These are phyloP conservation scores for Corniculantispora saksenae DNA, from an alignment of 2,329 filamentous ascomycete genomes.

Conservation along the genomic window DNA sequence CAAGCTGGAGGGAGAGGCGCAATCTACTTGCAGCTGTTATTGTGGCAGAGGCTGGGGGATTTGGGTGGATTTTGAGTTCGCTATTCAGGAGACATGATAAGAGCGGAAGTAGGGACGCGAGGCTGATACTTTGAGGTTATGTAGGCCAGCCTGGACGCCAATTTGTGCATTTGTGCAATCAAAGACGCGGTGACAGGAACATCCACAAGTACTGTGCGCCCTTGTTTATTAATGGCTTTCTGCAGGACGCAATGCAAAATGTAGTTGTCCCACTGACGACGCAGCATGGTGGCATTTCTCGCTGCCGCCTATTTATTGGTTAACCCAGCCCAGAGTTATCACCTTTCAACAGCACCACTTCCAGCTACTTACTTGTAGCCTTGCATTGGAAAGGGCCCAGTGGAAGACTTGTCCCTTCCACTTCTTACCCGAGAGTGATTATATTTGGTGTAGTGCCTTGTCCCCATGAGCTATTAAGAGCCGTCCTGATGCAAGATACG, in stretches of 20 bases:
- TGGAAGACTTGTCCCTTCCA: neutral
- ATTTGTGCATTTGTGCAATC: too few relatives aligned
- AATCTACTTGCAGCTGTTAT: neutral
- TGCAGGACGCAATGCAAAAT: slow-evolving; percentile 1
- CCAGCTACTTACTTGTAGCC: neutral
- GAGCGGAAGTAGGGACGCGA: too few relatives aligned
- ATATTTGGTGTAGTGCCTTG: neutral
- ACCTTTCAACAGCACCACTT: neutral
- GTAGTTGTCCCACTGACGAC: neutral
- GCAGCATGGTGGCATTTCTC: neutral
- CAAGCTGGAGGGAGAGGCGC: neutral
- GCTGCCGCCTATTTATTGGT: neutral
- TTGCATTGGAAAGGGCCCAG: neutral
- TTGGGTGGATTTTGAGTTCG: too few relatives aligned
- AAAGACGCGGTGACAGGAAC: too few relatives aligned
- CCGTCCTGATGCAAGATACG: neutral
- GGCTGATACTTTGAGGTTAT: neutral
- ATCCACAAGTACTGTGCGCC: neutral
- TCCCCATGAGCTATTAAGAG: neutral
- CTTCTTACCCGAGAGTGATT: neutral
- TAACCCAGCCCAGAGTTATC: neutral
- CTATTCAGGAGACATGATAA: neutral
- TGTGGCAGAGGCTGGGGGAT: too few relatives aligned
- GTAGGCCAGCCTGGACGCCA: neutral
- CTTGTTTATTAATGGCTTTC: neutral